Conservation (phyloP, 148 eudicot species). For the Amaranthus palmeri region DNA sequence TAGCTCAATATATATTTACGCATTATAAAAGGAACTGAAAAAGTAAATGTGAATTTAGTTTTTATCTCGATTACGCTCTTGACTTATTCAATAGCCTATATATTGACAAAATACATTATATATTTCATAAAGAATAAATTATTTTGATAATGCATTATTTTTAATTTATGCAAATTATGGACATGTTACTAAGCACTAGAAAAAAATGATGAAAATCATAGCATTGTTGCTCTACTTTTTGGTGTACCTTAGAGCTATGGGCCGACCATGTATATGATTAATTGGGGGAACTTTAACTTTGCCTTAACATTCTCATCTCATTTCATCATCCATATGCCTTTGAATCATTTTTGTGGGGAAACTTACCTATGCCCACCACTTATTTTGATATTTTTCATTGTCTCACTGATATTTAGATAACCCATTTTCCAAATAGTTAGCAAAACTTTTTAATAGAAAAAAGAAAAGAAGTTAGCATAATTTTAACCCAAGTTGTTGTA, state of each 20-base stretch:
- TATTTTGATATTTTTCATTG: background rate
- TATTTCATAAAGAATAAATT: no score
- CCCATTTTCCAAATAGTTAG: no score
- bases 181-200: background rate
- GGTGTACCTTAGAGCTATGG: constrained; percentile 21
- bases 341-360: background rate
- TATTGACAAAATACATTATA: no score
- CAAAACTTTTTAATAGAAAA: background rate
- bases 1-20: no score
- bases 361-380: no score
- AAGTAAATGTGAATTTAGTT: background rate
- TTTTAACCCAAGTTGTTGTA: background rate
- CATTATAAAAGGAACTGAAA: no score
- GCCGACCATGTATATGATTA: constrained; percentile 24
- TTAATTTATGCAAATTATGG: no score
- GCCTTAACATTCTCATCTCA: constrained; percentile 7
- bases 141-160: no score
- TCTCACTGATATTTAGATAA: background rate
- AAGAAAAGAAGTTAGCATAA: background rate
- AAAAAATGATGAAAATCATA: constrained; percentile 24
- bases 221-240: constrained; percentile 18
- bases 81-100: no score
- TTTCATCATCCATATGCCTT: constrained; percentile 12
- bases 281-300: background rate
- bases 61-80: no score